Conservation (phyloP, 2,329 filamentous ascomycete species). For the Coniochaeta sp. region DNA sequence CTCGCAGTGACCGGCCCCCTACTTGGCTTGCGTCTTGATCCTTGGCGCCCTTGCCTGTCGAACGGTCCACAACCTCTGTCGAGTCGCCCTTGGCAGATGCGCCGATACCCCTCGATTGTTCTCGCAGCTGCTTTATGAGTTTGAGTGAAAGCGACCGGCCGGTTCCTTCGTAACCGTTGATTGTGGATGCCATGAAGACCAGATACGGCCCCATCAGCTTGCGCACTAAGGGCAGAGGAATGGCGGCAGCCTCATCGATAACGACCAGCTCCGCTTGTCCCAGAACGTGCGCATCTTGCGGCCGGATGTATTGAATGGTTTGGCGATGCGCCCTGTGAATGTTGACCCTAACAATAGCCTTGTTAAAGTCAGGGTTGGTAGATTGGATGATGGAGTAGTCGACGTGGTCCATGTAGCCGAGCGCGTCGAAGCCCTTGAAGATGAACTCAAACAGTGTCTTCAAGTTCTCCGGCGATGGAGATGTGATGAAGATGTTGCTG, state of each 20-base stretch:
- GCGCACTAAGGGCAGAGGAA: conserved; percentile 83
- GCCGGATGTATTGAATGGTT: conserved; percentile 97
- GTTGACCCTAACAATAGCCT: conserved; percentile 95
- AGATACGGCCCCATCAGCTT: conserved; percentile 96
- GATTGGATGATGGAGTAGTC: conserved; percentile 98
- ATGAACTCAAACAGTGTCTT: conserved; percentile 98
- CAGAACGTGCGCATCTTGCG: conserved; percentile 89
- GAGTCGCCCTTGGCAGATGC: conserved; percentile 25
- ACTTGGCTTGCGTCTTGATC: conserved; percentile 41
- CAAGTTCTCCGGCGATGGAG: conserved; percentile 93
- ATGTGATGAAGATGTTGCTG: conserved; percentile 99
- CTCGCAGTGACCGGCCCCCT: conserved; percentile 73
- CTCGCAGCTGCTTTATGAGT: conserved; percentile 91
- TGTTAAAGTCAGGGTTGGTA: conserved; percentile 97
- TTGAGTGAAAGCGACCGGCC: conserved; percentile 92
- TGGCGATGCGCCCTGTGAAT: conserved; percentile 91
- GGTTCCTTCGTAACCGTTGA: conserved; percentile 97
- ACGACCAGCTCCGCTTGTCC: conserved; percentile 93
- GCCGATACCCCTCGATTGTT: conserved; percentile 69
- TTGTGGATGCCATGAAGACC: conserved; percentile 98
- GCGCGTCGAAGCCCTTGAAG: conserved; percentile 94
- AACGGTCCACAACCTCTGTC: conserved; percentile 60
- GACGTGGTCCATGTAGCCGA: conserved; percentile 89
- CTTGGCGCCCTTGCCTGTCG: conserved; percentile 68
- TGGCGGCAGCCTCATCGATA: conserved; percentile 95